phyloP scores from a whole-genome alignment of 192 early-diverging fungal genomes.

The Coemansia sp. region DNA sequence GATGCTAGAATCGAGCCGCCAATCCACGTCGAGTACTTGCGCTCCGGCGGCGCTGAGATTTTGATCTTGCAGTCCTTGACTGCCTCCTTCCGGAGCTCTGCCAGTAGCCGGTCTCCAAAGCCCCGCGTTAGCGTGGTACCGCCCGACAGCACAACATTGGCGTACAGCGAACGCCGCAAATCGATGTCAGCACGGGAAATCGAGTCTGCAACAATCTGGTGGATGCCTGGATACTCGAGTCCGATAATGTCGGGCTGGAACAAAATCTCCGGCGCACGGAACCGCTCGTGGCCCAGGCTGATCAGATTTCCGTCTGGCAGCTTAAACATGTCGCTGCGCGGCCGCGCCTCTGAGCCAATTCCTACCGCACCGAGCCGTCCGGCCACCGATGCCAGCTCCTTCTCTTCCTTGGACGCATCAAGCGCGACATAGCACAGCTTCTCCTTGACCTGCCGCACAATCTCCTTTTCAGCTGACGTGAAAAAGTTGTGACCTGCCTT shows the following conservation, averaged over 20 bases:
- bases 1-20: conserved; percentile 94
- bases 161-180: conserved; percentile 81
- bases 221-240: conserved; percentile 88
- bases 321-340: conserved; percentile 43
- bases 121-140: conserved; percentile 75
- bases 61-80: conserved; percentile 96
- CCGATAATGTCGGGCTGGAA: conserved; percentile 95
- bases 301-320: conserved; percentile 45
- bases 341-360: conserved; percentile 58
- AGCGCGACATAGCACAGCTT: conserved; percentile 90
- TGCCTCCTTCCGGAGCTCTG: conserved; percentile 86
- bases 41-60: conserved; percentile 95
- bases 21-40: conserved; percentile 98
- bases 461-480: conserved; percentile 93
- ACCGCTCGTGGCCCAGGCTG: conserved; percentile 85
- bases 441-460: conserved; percentile 95
- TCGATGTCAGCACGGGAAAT: conserved; percentile 95
- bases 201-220: conserved; percentile 89
- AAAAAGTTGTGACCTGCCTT: conserved; percentile 85
- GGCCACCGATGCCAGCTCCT: conserved; percentile 74
- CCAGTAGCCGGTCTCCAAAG: conserved; percentile 91
- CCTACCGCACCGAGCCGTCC: conserved; percentile 60
- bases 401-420: conserved; percentile 91
- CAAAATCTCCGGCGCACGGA: conserved; percentile 92
- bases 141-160: conserved; percentile 93